Evolutionary conservation across 2,329 filamentous ascomycete species (phyloP).

Genomic region (Huntiella omanensis): DNA sequence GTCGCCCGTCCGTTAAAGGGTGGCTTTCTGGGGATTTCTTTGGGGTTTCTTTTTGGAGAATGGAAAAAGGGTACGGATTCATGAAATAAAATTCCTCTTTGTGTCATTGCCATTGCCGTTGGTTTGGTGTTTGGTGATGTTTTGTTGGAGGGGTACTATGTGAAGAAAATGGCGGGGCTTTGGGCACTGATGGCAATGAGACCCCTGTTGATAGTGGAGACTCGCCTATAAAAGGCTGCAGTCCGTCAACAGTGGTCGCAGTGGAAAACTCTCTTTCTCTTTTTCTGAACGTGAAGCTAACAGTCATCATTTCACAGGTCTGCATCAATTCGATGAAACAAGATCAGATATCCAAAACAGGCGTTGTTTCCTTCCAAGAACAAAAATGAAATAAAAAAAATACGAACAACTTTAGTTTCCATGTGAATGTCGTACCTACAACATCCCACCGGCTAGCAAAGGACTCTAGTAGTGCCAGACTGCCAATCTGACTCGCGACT

Average conservation of each 20-base stretch:
- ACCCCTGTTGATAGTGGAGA: too few relatives aligned
- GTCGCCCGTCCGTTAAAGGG: constrained; percentile 49
- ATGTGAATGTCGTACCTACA: too few relatives aligned
- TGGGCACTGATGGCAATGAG: too few relatives aligned
- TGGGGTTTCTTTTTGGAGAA: constrained; percentile 10
- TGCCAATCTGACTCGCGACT: constrained; percentile 22
- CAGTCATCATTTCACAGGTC: too few relatives aligned
- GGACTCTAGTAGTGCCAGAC: constrained; percentile 26
- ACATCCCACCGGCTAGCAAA: constrained; percentile 30
- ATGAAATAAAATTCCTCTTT: not conserved
- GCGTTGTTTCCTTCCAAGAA: too few relatives aligned
- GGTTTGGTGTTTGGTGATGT: not conserved
- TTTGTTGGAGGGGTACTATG: not conserved
- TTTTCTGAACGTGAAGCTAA: too few relatives aligned
- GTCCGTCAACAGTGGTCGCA: not conserved
- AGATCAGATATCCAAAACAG: constrained; percentile 1
- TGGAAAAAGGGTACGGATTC: constrained; percentile 11
- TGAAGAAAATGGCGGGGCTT: too few relatives aligned
- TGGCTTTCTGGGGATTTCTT: constrained; percentile 1
- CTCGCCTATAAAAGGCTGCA: not conserved
- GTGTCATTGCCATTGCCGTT: not conserved
- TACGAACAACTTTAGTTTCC: not conserved
- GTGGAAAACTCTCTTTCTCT: too few relatives aligned
- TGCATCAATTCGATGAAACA: not conserved
- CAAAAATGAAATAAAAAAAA: too few relatives aligned